Evolutionary conservation across 2,329 filamentous ascomycete species (phyloP), one percentile per base, ranked within the genome.

Genomic region (Tolypocladium sp.): DNA sequence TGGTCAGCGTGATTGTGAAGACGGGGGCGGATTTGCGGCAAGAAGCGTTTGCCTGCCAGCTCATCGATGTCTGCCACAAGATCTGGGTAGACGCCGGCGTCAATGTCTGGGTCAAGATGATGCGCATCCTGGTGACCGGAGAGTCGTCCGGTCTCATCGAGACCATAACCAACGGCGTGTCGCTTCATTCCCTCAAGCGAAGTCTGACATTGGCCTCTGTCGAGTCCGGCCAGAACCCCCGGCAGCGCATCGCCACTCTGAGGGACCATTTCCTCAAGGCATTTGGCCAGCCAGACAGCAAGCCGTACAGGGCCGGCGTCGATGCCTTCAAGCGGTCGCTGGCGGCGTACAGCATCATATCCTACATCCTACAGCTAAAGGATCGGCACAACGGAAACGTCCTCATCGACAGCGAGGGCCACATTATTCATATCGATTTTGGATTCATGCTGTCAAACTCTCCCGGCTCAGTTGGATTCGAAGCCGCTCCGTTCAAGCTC

Each of bases 361-460:
- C 86, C 59, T 94, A 94, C 69, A 79, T 94, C 56, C 78, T 94
- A 58, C 90, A 94, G 73, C 83, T 94, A 61, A 94, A 94, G 71
- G 90, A 94, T 68, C 82, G 90, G 15, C 90, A 94, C 71, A 94
- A 94, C 69, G 90, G 90, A 58, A 94, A 94, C 68, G 88, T 94
- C 17, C 81, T 94, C 61, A 89, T 94, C 67, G 90, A 93, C 72
- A 91, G 89, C 67, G 87, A 91, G 71, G 90, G 90, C 12, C 90
- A 94, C 69, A 92, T 93, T 59, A 86, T 94, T 61, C 90, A 94
- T 70, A 94, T 94, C 62, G 90, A 94, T 73, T 94, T 94, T 72
- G 90, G 90, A 58, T 94, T 94, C 71, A 93, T 94, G 89, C 79
- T 94, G 40, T 92, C 89, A 54, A 94, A 94, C 72, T 92, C 89